Evolutionary conservation across 352 stramenopile species (phyloP), one percentile per base, ranked within the genome.

Genomic region (Phytophthora syringae): DNA sequence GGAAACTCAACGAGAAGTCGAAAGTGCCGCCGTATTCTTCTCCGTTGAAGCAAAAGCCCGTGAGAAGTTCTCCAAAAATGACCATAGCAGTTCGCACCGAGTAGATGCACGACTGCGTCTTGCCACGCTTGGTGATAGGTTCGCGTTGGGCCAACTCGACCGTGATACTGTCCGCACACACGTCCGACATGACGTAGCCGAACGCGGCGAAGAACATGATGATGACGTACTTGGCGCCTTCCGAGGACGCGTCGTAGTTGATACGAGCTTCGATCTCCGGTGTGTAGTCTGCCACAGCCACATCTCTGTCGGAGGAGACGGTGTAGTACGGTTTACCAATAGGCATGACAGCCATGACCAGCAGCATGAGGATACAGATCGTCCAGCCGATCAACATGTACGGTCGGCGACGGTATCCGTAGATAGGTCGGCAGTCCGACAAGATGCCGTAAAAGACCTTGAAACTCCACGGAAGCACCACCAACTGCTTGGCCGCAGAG

Each of bases 331-430:
- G 78, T 18, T 70, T 56, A 18, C 77, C 72, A 15, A 82, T 61
- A 1, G 60, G 60, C 30, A 71, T 68, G 18, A 64, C 63, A 5
- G 64, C 65, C 70, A 89, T 84, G 47, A 86, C 25, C 16, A 86
- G 16, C 5, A 86, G 62, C 68, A 80, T 81, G 5, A 77, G 34
- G 45, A 81, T 59, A 50, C 67, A 86, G 15, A 84, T 60, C 12
- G 30, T 37, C 79, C 79, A 88, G 16, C 79, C 79, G 39, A 88
- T 61, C 12, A 88, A 57, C 72, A 88, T 86, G 52, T 77, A 88
- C 5, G 79, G 76, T 40, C 79, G 79, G 57, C 77, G 77, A 48
- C 79, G 79, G 63, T 83, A 86, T 15, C 79, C 79, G 45, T 64
- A 79, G 52, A 89, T 85, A 21, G 79, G 78, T 2, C 62, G 47